These are phyloP conservation scores for Aquilaria agallochum DNA, from an alignment of 441 rosid species.

Conservation along the genomic window DNA sequence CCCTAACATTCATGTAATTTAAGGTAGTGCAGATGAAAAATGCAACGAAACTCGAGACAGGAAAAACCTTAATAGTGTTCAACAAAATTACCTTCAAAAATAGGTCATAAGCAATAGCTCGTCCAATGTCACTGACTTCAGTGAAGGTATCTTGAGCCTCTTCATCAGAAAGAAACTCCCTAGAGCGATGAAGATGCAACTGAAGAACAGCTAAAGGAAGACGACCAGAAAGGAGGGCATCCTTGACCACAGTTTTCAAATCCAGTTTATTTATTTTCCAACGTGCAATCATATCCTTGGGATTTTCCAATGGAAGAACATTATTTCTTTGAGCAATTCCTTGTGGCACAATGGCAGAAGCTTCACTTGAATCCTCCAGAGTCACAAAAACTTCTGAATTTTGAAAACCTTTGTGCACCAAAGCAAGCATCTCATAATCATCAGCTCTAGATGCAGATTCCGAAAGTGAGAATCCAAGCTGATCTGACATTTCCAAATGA, in stretches of 20 bases:
- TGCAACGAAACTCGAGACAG: slow-evolving; percentile 15
- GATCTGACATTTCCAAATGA: slow-evolving; percentile 37
- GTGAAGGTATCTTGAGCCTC: slow-evolving; percentile 78
- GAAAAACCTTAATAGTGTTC: slow-evolving; percentile 17
- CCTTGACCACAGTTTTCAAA: slow-evolving; percentile 87
- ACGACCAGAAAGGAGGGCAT: slow-evolving; percentile 93
- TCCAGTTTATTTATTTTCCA: slow-evolving; percentile 91
- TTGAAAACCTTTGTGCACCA: slow-evolving; percentile 44
- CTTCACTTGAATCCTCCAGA: slow-evolving; percentile 42
- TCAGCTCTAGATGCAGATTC: slow-evolving; percentile 20
- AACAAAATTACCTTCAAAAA: slow-evolving; percentile 74
- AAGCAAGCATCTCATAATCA: slow-evolving; percentile 46
- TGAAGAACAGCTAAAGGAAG: slow-evolving; percentile 99
- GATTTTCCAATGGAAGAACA: slow-evolving; percentile 81
- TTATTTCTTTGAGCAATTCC: slow-evolving; percentile 39
- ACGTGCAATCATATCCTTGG: slow-evolving; percentile 97
- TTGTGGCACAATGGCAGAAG: slow-evolving; percentile 55
- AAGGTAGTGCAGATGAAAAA: slow-evolving; percentile 22
- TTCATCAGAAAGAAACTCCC: slow-evolving; percentile 46
- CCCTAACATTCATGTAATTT: slow-evolving; percentile 63
- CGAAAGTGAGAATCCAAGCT: slow-evolving; percentile 31
- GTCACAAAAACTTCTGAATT: slow-evolving; percentile 36
- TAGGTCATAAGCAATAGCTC: slow-evolving; percentile 94
- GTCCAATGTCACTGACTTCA: slow-evolving; percentile 92
- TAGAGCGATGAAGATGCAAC: slow-evolving; percentile 88